A percentile compares a stretch with the other conserved stretches of the same genome.
These are phyloP conservation scores for Tripterygium wilfordii DNA, from an alignment of 177 flowering plant genomes.

Conservation along the genomic window DNA sequence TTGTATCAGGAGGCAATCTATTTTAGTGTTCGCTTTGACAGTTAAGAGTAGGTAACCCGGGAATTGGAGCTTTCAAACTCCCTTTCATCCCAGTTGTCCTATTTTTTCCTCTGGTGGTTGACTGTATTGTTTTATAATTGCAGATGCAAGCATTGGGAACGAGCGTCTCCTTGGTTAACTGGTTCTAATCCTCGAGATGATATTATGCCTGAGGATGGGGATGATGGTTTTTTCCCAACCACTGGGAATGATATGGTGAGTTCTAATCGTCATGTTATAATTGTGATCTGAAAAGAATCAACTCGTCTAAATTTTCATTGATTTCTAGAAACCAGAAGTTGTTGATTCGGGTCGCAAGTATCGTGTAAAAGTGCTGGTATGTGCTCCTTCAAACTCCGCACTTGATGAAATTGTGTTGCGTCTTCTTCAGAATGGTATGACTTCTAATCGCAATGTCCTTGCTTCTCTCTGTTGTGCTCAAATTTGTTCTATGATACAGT, in stretches of 20 bases:
- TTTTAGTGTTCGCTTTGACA: too few relatives aligned
- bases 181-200: slow-evolving; percentile 72
- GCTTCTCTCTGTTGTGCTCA: background rate
- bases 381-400: slow-evolving; percentile 99
- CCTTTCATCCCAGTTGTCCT: too few relatives aligned
- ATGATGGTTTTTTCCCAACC: slow-evolving; percentile 87
- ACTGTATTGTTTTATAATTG: background rate
- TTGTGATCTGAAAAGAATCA: background rate
- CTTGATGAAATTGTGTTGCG: slow-evolving; percentile 97
- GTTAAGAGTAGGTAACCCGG: too few relatives aligned
- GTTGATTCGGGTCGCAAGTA: slow-evolving; percentile 79
- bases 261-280: background rate
- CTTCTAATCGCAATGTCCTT: slow-evolving; percentile 1
- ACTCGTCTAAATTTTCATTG: slow-evolving; percentile 4
- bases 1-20: too few relatives aligned
- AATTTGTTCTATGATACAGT: too few relatives aligned
- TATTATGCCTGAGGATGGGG: slow-evolving; percentile 82
- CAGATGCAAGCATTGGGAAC: slow-evolving; percentile 68
- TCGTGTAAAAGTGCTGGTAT: slow-evolving; percentile 89
- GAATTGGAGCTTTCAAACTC: too few relatives aligned
- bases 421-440: slow-evolving; percentile 58
- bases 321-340: slow-evolving; percentile 84
- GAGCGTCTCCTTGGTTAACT: slow-evolving; percentile 87
- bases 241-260: slow-evolving; percentile 88
- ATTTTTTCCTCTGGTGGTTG: too few relatives aligned